phyloP scores from a whole-genome alignment of 768 basidiomycete species.

The Daedaleopsis nitida region DNA sequence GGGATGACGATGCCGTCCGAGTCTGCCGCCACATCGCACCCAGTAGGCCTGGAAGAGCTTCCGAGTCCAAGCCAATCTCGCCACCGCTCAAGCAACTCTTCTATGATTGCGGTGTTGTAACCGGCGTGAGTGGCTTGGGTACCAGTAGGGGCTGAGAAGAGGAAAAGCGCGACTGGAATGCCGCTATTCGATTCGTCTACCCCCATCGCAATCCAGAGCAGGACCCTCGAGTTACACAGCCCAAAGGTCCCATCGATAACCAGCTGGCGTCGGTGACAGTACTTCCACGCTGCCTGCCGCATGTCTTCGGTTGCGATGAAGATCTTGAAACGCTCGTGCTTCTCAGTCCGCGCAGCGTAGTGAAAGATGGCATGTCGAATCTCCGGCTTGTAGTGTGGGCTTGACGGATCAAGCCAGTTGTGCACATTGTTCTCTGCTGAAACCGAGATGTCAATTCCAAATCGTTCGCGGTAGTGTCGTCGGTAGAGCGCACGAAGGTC shows the following conservation, averaged over 20 bases:
- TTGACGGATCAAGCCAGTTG: too few relatives aligned
- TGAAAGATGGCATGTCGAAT: conserved; percentile 26
- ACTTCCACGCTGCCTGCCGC: background rate
- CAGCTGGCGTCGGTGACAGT: too few relatives aligned
- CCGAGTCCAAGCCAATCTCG: background rate
- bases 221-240: conserved; percentile 19
- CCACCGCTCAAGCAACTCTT: too few relatives aligned
- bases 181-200: conserved; percentile 31
- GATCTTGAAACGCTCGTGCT: conserved; percentile 31
- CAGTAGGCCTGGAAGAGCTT: too few relatives aligned
- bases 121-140: background rate
- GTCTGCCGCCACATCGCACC: too few relatives aligned
- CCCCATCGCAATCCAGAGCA: conserved; percentile 36
- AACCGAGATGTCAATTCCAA: too few relatives aligned
- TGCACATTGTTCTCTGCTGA: too few relatives aligned
- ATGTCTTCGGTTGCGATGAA: conserved; percentile 34
- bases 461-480: too few relatives aligned
- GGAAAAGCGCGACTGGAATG: conserved; percentile 32
- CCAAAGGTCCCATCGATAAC: conserved; percentile 6
- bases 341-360: conserved; percentile 24
- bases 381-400: too few relatives aligned
- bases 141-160: conserved; percentile 34
- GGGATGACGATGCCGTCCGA: too few relatives aligned
- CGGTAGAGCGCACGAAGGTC: too few relatives aligned
- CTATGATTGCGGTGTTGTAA: too few relatives aligned